Conservation (phyloP, 768 basidiomycete genomes). For the Boletus subparvulus region DNA sequence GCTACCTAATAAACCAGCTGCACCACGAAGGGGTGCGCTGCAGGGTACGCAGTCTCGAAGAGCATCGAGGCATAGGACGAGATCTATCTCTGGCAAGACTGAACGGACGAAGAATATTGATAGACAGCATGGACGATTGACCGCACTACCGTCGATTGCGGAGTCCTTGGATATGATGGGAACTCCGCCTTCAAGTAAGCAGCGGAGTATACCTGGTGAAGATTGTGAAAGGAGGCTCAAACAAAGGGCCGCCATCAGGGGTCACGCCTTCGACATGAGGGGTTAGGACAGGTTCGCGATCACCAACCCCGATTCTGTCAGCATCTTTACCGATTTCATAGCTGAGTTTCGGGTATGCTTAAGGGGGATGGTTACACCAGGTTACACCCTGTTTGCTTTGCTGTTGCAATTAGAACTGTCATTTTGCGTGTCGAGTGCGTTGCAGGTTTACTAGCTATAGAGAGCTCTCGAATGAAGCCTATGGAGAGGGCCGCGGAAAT, state of each 20-base stretch:
- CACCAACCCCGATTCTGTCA: not conserved
- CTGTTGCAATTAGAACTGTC: conserved; percentile 3
- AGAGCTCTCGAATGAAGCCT: not conserved
- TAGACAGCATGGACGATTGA: not conserved
- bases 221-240: conserved; percentile 27
- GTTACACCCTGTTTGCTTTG: conserved; percentile 2
- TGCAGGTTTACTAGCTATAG: too few species aligned
- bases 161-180: conserved; percentile 17
- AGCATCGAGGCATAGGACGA: not conserved
- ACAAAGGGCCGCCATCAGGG: conserved; percentile 9
- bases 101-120: conserved; percentile 1
- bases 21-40: not conserved
- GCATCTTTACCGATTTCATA: conserved; percentile 1
- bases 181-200: conserved; percentile 18
- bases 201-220: conserved; percentile 34
- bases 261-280: conserved; percentile 9
- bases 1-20: conserved; percentile 23
- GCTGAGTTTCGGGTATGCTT: conserved; percentile 7
- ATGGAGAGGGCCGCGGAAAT: conserved; percentile 14
- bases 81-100: not conserved
- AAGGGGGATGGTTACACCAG: not conserved
- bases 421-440: not conserved
- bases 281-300: conserved; percentile 2
- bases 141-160: not conserved
- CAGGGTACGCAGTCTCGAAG: conserved; percentile 2